Evolutionary conservation across 441 rosid genomes (phyloP).

Genomic region (Adansonia gregorii): DNA sequence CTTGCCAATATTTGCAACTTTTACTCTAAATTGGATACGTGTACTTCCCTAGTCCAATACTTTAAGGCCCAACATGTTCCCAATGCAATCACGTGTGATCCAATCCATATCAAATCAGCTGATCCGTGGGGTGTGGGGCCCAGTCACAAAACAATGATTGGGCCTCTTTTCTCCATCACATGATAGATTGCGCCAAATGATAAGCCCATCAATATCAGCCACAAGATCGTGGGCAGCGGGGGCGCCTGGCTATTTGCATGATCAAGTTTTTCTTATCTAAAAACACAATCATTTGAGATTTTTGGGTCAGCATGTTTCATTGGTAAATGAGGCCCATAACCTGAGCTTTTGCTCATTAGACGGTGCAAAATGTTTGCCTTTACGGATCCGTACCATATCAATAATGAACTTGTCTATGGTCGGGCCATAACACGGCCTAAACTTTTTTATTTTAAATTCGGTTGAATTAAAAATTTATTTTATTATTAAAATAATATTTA

Average conservation of each 20-base stretch:
- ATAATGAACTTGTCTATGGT: no score
- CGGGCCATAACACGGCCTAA: no score
- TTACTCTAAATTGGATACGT: not conserved
- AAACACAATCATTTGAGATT: not conserved
- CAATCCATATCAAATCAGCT: not conserved
- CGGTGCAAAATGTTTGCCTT: not conserved
- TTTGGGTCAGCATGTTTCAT: not conserved
- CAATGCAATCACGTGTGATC: not conserved
- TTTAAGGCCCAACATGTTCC: conserved; percentile 16
- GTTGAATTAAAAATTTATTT: no score
- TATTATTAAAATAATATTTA: no score
- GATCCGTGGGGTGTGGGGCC: not conserved
- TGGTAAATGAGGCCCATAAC: not conserved
- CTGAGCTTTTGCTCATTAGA: not conserved
- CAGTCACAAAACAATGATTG: not conserved
- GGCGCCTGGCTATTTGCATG: no score
- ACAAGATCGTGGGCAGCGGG: not conserved
- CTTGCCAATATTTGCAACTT: not conserved
- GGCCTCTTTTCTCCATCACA: not conserved
- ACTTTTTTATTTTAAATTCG: no score
- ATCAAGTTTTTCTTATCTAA: not conserved
- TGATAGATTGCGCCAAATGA: conserved; percentile 10
- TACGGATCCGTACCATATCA: no score
- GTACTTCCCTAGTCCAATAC: not conserved
- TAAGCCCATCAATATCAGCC: conserved; percentile 19